A percentile compares a stretch with the other conserved stretches of the same genome.
These are phyloP conservation scores for Leccinellum albellum DNA, from an alignment of 768 basidiomycete genomes.

Conservation along the genomic window DNA sequence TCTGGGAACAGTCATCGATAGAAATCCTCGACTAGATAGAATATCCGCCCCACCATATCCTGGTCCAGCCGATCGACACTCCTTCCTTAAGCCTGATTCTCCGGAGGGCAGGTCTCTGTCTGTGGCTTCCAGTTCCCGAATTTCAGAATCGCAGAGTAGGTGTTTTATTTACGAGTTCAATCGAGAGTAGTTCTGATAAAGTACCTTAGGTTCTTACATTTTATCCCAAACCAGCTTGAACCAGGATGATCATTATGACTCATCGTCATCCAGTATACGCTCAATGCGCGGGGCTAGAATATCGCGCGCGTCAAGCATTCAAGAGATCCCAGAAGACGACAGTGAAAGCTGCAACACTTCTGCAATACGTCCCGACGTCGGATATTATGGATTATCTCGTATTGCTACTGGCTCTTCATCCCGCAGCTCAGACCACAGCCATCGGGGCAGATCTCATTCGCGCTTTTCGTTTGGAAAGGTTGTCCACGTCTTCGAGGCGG, in stretches of 20 bases:
- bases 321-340: slow-evolving; percentile 37
- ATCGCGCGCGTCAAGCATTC: slow-evolving; percentile 42
- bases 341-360: slow-evolving; percentile 11
- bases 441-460: slow-evolving; percentile 38
- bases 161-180: not conserved
- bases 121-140: slow-evolving; percentile 10
- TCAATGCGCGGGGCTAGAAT: slow-evolving; percentile 8
- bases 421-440: slow-evolving; percentile 16
- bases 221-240: not conserved
- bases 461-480: slow-evolving; percentile 54
- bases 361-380: slow-evolving; percentile 1
- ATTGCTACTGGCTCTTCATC: slow-evolving; percentile 11
- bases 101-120: slow-evolving; percentile 7
- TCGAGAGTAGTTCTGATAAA: not conserved
- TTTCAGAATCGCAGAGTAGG: slow-evolving; percentile 10
- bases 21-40: not conserved
- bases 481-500: slow-evolving; percentile 46
- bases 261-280: slow-evolving; percentile 9
- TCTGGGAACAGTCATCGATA: not conserved
- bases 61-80: slow-evolving; percentile 2
- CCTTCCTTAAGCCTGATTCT: not conserved
- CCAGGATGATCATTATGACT: slow-evolving; percentile 3
- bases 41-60: slow-evolving; percentile 32
- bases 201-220: slow-evolving; percentile 9
- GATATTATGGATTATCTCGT: slow-evolving; percentile 13